phyloP scores from a whole-genome alignment of 1,284 basidiomycete genomes.

The Cronartium ribicola region DNA sequence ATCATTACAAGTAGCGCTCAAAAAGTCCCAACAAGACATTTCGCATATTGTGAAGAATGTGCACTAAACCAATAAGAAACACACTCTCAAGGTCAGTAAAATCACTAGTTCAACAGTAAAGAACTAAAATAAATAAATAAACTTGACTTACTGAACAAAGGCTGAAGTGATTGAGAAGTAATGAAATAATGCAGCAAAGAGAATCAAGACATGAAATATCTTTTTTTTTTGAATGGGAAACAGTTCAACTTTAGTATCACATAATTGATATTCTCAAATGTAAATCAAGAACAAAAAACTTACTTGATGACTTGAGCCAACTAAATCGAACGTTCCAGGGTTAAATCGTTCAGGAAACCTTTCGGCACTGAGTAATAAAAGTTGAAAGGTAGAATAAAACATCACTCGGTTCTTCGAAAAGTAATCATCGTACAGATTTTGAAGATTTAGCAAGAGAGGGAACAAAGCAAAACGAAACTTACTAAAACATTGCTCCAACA shows the following conservation, averaged over 20 bases:
- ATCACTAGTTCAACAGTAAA: neutral
- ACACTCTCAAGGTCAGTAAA: neutral
- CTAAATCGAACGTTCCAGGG: conserved; percentile 74
- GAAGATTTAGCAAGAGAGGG: too few species aligned
- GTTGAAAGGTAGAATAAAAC: neutral
- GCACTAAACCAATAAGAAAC: neutral
- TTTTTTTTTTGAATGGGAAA: neutral
- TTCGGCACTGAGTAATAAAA: conserved; percentile 57
- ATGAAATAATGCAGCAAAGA: neutral
- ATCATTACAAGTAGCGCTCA: neutral
- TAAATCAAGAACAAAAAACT: neutral
- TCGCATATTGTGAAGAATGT: conserved; percentile 4
- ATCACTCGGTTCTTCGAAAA: neutral
- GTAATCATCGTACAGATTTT: too few species aligned
- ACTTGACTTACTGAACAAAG: conserved; percentile 10
- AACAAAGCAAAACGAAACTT: neutral
- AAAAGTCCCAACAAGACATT: conserved; percentile 3
- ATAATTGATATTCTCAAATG: neutral
- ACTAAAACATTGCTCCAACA: conserved; percentile 68
- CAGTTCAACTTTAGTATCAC: neutral
- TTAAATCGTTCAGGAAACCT: conserved; percentile 72
- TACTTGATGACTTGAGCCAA: conserved; percentile 67
- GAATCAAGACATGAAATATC: conserved; percentile 9
- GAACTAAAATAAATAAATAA: neutral
- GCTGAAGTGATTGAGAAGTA: neutral